Conservation (phyloP, 2,329 filamentous ascomycete genomes). For the Monosporascus sp. region DNA sequence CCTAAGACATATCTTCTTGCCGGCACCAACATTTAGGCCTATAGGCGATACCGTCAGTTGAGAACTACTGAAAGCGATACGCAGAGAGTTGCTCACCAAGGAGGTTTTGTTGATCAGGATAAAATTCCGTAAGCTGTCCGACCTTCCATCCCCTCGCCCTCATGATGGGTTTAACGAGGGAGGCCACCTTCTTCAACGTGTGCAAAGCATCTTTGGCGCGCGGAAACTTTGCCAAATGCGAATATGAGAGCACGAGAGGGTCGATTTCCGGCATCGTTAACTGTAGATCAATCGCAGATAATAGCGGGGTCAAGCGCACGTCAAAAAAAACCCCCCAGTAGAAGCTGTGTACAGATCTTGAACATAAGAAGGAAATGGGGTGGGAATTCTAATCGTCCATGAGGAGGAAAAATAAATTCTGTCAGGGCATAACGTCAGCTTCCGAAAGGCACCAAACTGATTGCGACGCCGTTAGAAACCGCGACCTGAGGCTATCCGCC, state of each 20-base stretch:
- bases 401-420: neutral
- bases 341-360: neutral
- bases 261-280: slow-evolving; percentile 38
- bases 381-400: neutral
- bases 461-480: neutral
- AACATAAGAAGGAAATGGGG: neutral
- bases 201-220: slow-evolving; percentile 47
- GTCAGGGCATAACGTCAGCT: neutral
- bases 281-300: neutral
- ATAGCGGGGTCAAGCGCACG: neutral
- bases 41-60: slow-evolving; percentile 2
- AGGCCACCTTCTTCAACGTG: slow-evolving; percentile 73
- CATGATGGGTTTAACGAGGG: slow-evolving; percentile 93
- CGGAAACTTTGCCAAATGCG: slow-evolving; percentile 41
- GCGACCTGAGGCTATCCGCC: neutral
- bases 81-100: slow-evolving; percentile 46
- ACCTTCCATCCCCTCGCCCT: slow-evolving; percentile 78
- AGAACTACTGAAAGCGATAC: neutral
- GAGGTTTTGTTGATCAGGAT: slow-evolving; percentile 66
- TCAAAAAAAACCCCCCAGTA: neutral
- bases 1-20: slow-evolving; percentile 75
- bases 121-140: slow-evolving; percentile 75
- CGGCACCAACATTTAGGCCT: slow-evolving; percentile 73
- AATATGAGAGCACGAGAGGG: slow-evolving; percentile 40
- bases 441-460: neutral